Percentiles rank a stretch among this genome's conserved stretches.
Evolutionary conservation across 257 asterid genomes (phyloP).

Genomic region (Ballota nigra): DNA sequence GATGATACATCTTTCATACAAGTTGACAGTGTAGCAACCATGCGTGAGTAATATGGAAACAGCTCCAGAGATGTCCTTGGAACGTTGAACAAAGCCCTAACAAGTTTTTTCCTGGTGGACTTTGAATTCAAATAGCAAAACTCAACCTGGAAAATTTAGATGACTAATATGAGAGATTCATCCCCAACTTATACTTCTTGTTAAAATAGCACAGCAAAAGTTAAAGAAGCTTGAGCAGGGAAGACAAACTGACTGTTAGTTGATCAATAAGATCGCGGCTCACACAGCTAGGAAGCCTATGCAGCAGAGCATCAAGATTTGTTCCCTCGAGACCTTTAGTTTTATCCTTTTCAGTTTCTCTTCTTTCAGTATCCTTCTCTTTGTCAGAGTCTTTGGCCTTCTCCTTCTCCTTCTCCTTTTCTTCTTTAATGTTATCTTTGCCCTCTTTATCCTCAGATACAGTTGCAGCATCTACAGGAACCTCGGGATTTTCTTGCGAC

Average conservation of each 20-base stretch:
- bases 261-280: conserved; percentile 99
- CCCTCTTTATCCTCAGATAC: conserved; percentile 55
- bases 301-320: conserved; percentile 82
- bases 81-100: conserved; percentile 90
- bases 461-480: conserved; percentile 55
- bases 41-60: conserved; percentile 95
- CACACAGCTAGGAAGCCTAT: conserved; percentile 92
- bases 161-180: conserved; percentile 20
- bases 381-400: conserved; percentile 40
- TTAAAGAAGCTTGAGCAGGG: conserved; percentile 24
- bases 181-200: conserved; percentile 22
- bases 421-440: conserved; percentile 70
- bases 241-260: conserved; percentile 66
- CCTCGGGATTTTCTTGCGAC: conserved; percentile 54
- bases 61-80: conserved; percentile 96
- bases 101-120: conserved; percentile 94
- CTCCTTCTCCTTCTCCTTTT: too few species aligned
- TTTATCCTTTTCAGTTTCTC: conserved; percentile 87
- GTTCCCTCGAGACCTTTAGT: conserved; percentile 89
- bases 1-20: conserved; percentile 94
- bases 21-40: conserved; percentile 91
- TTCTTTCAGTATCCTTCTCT: conserved; percentile 80
- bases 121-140: conserved; percentile 97
- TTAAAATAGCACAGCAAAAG: too few species aligned
- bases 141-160: conserved; percentile 89